Percentiles rank a stretch among this genome's conserved stretches.
phyloP scores from a whole-genome alignment of 495 filamentous ascomycete genomes.

The Filosporella fistucella region DNA sequence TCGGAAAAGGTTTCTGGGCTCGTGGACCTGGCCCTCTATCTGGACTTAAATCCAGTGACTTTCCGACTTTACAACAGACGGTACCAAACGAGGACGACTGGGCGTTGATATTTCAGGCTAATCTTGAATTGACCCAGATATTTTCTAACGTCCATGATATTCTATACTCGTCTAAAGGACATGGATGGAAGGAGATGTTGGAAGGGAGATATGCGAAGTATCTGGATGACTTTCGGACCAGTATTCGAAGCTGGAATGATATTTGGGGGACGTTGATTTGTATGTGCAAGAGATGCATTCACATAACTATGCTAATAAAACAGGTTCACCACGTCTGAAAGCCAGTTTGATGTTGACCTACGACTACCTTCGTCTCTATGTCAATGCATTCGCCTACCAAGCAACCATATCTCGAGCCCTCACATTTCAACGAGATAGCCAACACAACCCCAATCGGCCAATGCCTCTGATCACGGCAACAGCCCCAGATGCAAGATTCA shows the following conservation, averaged over 20 bases:
- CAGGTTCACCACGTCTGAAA: conserved; percentile 53
- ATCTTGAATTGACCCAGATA: conserved; percentile 60
- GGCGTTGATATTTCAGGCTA: conserved; percentile 58
- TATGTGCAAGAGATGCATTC: no score
- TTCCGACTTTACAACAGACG: conserved; percentile 51
- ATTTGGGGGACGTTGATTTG: conserved; percentile 56
- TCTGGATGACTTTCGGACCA: conserved; percentile 55
- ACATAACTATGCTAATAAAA: no score
- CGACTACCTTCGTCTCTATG: conserved; percentile 61
- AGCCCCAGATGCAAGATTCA: conserved; percentile 57
- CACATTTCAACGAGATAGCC: conserved; percentile 39
- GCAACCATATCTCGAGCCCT: conserved; percentile 58
- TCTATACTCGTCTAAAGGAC: conserved; percentile 58
- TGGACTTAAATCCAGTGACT: conserved; percentile 54
- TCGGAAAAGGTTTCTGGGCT: conserved; percentile 63
- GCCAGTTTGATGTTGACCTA: conserved; percentile 55
- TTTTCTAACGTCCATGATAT: conserved; percentile 65
- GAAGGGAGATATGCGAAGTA: conserved; percentile 58
- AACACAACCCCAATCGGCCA: conserved; percentile 30
- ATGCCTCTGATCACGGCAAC: conserved; percentile 34
- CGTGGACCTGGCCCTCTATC: conserved; percentile 60
- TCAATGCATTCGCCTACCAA: conserved; percentile 64
- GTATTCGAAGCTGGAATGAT: conserved; percentile 59
- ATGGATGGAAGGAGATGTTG: conserved; percentile 59
- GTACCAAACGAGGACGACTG: conserved; percentile 54